These are phyloP conservation scores for Fusarium subglutinans DNA, from an alignment of 2,329 filamentous ascomycete species.

Conservation along the genomic window DNA sequence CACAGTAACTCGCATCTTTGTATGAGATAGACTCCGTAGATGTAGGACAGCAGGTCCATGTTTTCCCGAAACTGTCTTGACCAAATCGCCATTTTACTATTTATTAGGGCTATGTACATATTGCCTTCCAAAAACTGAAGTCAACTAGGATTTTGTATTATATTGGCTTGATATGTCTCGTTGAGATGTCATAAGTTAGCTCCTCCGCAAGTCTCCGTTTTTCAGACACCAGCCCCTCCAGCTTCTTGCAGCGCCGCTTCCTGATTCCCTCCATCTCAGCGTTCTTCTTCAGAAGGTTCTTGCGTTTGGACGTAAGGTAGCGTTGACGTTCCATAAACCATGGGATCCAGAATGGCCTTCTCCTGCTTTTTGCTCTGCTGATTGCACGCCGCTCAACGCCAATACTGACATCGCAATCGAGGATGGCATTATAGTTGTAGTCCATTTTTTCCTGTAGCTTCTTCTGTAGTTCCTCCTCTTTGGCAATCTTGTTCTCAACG, in stretches of 20 bases:
- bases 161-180: neutral
- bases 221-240: neutral
- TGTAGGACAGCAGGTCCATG: accelerated
- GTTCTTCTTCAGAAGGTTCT: neutral
- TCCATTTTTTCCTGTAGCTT: neutral
- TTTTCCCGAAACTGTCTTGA: no score
- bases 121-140: neutral
- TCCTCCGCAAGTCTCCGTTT: neutral
- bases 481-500: neutral
- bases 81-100: neutral
- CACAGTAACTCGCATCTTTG: neutral
- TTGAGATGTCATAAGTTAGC: neutral
- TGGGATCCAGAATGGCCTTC: neutral
- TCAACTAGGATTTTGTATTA: neutral
- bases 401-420: neutral
- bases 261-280: neutral
- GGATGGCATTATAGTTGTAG: neutral
- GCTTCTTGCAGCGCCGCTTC: neutral
- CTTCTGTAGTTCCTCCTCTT: neutral
- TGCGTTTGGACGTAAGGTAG: neutral
- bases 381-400: neutral
- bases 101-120: neutral
- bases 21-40: neutral
- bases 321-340: neutral
- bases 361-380: neutral